These are phyloP conservation scores for Penicillium crustosum DNA, from an alignment of 2,329 filamentous ascomycete species.

Conservation along the genomic window DNA sequence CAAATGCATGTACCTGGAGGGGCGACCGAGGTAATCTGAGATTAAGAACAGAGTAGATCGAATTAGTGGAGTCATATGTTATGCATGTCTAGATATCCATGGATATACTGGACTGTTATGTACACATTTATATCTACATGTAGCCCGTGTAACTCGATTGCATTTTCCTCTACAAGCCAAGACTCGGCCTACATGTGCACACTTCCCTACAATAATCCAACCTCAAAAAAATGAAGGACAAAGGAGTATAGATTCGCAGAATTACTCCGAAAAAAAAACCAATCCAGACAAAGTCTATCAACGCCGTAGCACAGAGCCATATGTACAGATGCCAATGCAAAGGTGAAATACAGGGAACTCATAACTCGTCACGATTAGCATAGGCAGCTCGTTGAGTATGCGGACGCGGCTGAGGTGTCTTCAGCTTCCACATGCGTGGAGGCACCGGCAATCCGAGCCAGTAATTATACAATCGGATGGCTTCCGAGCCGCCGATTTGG, in stretches of 20 bases:
- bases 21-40: conserved; percentile 5
- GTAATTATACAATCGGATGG: conserved; percentile 57
- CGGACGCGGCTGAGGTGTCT: conserved; percentile 36
- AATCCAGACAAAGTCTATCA: conserved; percentile 10
- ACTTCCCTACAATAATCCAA: neutral
- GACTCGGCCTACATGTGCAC: neutral
- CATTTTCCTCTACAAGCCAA: neutral
- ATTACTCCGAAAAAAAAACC: conserved; percentile 4
- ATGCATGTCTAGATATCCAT: neutral
- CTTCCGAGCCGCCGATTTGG: conserved; percentile 55
- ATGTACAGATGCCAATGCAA: conserved; percentile 22
- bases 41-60: neutral
- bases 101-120: no score
- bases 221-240: neutral
- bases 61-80: neutral
- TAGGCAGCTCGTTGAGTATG: neutral
- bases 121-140: neutral
- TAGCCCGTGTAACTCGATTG: neutral
- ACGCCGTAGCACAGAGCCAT: conserved; percentile 15
- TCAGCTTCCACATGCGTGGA: conserved; percentile 57
- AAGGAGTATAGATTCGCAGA: neutral
- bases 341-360: conserved; percentile 15
- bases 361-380: conserved; percentile 43
- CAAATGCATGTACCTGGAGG: conserved; percentile 11
- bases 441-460: conserved; percentile 64